Evolutionary conservation across 192 early-diverging fungal species (phyloP).

Genomic region (Backusella mclennaniae): DNA sequence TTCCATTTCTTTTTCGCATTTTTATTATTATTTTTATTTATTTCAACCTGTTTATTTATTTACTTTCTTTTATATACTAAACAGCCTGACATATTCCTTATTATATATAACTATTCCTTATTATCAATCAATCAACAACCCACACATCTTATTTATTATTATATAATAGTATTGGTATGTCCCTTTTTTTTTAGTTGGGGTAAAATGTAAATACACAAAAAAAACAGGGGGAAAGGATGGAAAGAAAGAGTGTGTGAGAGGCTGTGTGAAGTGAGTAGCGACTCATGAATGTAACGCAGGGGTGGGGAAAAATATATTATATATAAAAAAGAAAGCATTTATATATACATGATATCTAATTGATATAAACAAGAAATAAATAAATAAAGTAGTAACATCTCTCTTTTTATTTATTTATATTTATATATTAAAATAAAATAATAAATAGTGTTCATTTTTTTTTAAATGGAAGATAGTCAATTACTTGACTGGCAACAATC

Average conservation of each 20-base stretch:
- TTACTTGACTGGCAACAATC: neutral
- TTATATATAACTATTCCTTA: slow-evolving; percentile 5
- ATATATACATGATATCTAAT: neutral
- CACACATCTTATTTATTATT: neutral
- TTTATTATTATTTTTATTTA: neutral
- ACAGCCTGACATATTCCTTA: neutral
- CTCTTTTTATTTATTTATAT: slow-evolving; percentile 3
- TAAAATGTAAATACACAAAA: neutral
- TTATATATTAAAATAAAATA: neutral
- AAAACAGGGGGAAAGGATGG: neutral
- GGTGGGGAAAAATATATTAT: neutral
- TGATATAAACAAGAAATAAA: neutral
- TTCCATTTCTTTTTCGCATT: slow-evolving; percentile 9
- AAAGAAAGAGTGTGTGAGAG: neutral
- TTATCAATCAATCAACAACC: neutral
- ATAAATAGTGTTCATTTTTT: neutral
- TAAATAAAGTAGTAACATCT: neutral
- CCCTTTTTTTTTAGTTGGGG: neutral
- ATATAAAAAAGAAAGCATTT: neutral
- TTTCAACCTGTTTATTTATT: neutral
- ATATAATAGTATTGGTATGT: neutral
- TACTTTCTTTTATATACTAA: neutral
- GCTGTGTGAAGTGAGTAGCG: neutral
- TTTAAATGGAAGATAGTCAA: neutral
- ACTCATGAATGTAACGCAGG: slow-evolving; percentile 3